Evolutionary conservation across 1,284 basidiomycete genomes (phyloP).

Genomic region (Leccinum fuscescens): DNA sequence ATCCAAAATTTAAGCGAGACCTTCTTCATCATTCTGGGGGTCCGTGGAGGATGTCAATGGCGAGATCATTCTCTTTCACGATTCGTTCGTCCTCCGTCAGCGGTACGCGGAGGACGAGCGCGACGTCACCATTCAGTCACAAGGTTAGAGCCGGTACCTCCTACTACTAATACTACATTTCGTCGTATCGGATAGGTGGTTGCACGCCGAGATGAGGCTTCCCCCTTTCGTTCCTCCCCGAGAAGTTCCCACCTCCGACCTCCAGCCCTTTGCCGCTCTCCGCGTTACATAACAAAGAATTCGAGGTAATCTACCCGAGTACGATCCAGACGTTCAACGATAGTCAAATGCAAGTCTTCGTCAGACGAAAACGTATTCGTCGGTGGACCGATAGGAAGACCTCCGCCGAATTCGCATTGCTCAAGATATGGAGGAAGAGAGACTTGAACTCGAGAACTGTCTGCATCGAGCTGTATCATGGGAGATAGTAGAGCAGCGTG

Average conservation of each 20-base stretch:
- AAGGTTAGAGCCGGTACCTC: too few species aligned
- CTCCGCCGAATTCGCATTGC: slow-evolving; percentile 92
- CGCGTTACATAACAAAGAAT: slow-evolving; percentile 44
- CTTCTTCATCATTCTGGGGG: too few species aligned
- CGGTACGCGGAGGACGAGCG: too few species aligned
- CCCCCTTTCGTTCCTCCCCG: slow-evolving; percentile 84
- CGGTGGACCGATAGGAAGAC: slow-evolving; percentile 72
- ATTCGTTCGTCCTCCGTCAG: too few species aligned
- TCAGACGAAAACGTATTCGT: slow-evolving; percentile 95
- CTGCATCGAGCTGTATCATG: slow-evolving; percentile 92
- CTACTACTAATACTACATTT: slow-evolving; percentile 58
- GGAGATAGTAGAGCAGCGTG: slow-evolving; percentile 92
- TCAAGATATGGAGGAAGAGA: slow-evolving; percentile 90
- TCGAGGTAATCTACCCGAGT: not conserved
- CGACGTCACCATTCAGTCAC: too few species aligned
- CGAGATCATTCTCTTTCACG: too few species aligned
- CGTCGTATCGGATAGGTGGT: slow-evolving; percentile 79
- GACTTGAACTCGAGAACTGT: slow-evolving; percentile 81
- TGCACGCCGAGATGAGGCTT: slow-evolving; percentile 91
- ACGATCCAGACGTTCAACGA: not conserved
- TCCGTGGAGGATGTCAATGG: too few species aligned
- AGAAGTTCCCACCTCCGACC: slow-evolving; percentile 95
- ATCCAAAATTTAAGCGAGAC: too few species aligned
- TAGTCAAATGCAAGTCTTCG: slow-evolving; percentile 59
- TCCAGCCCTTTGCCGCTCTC: slow-evolving; percentile 82